Evolutionary conservation across 192 early-diverging fungal genomes (phyloP).

Genomic region (Backusella westeae): DNA sequence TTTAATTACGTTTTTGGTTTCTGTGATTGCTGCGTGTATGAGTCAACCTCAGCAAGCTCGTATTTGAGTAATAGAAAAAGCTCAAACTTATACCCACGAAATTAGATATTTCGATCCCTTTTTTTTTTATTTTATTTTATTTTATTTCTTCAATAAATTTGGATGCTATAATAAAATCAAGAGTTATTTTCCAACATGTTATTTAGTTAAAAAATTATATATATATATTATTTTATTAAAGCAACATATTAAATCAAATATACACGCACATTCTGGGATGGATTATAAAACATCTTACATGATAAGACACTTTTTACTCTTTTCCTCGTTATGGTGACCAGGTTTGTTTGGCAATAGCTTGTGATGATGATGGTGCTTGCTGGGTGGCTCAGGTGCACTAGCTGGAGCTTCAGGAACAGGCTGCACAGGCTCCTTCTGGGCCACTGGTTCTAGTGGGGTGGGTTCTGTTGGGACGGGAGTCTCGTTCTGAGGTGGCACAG

Average conservation of each 20-base stretch:
- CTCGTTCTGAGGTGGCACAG: no score
- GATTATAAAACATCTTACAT: background rate
- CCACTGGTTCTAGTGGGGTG: background rate
- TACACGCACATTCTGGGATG: background rate
- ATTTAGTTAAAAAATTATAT: no score
- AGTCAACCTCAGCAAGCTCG: background rate
- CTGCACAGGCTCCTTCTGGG: background rate
- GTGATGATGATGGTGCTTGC: background rate
- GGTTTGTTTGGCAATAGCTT: background rate
- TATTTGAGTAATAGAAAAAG: no score
- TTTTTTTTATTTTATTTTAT: no score
- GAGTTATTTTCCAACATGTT: no score
- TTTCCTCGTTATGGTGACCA: background rate
- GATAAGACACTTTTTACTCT: background rate
- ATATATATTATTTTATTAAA: no score
- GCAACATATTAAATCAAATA: background rate
- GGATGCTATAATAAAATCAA: no score
- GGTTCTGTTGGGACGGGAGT: background rate
- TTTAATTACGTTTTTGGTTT: background rate
- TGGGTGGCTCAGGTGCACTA: background rate
- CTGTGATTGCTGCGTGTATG: background rate
- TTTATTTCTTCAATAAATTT: no score
- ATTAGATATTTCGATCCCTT: no score
- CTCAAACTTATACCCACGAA: no score
- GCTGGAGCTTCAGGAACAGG: background rate